These are phyloP conservation scores for Diaporthe eres DNA, from an alignment of 2,329 filamentous ascomycete genomes.

Conservation along the genomic window DNA sequence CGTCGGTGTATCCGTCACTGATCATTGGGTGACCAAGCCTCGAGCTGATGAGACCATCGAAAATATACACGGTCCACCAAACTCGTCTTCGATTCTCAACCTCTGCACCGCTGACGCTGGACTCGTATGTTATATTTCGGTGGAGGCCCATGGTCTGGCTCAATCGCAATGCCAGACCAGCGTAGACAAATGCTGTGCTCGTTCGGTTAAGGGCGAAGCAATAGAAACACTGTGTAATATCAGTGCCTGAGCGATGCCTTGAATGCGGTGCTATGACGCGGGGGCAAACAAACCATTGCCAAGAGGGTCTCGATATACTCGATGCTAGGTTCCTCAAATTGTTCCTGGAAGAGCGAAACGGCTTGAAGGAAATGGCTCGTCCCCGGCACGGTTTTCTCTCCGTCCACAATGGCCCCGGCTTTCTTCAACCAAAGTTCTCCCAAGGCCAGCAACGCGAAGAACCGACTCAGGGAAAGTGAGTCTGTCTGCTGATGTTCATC, in stretches of 20 bases:
- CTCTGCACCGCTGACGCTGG: slow-evolving; percentile 47
- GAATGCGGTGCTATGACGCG: not conserved
- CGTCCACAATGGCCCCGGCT: slow-evolving; percentile 28
- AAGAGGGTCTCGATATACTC: slow-evolving; percentile 55
- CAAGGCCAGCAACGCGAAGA: slow-evolving; percentile 43
- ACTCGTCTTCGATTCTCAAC: slow-evolving; percentile 50
- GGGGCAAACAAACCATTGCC: slow-evolving; percentile 50
- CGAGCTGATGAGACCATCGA: slow-evolving; percentile 57
- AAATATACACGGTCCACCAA: slow-evolving; percentile 53
- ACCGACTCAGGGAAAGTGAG: slow-evolving; percentile 37
- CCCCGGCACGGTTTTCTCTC: slow-evolving; percentile 52
- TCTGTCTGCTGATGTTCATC: slow-evolving; percentile 43
- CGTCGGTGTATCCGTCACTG: slow-evolving; percentile 57
- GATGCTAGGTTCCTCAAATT: slow-evolving; percentile 54
- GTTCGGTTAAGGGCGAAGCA: slow-evolving; percentile 55
- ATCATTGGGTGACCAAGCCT: slow-evolving; percentile 60
- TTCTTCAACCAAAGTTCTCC: slow-evolving; percentile 44
- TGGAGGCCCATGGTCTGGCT: slow-evolving; percentile 55
- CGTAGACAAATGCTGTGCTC: slow-evolving; percentile 54
- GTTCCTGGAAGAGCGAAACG: slow-evolving; percentile 51
- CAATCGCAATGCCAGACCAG: slow-evolving; percentile 55
- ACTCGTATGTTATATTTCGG: slow-evolving; percentile 52
- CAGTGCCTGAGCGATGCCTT: slow-evolving; percentile 5
- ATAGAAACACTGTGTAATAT: slow-evolving; percentile 51
- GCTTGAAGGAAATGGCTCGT: slow-evolving; percentile 53